Evolutionary conservation across 2,329 filamentous ascomycete genomes (phyloP).

Genomic region (Nemania serpens): DNA sequence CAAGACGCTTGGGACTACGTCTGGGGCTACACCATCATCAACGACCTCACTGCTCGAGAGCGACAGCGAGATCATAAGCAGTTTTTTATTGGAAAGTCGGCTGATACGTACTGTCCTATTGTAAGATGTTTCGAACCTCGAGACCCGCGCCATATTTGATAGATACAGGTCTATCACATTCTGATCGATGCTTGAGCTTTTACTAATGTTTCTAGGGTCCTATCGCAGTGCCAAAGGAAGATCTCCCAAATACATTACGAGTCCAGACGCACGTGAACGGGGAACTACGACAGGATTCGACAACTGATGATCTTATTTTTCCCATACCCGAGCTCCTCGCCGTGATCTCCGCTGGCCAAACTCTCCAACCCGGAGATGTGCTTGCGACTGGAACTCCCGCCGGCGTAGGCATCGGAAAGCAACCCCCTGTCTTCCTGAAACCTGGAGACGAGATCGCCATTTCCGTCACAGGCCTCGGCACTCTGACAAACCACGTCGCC

Average conservation of each 20-base stretch:
- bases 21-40: constrained; percentile 27
- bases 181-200: not conserved
- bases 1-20: constrained; percentile 22
- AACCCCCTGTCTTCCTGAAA: constrained; percentile 22
- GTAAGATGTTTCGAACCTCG: not conserved
- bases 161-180: not conserved
- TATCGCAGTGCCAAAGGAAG: constrained; percentile 24
- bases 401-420: constrained; percentile 24
- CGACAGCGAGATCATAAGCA: constrained; percentile 27
- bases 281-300: constrained; percentile 21
- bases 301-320: constrained; percentile 22
- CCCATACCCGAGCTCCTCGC: constrained; percentile 20
- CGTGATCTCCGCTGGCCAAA: constrained; percentile 19
- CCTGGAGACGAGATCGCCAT: constrained; percentile 22
- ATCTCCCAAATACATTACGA: constrained; percentile 13
- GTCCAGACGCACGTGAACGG: constrained; percentile 24
- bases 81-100: constrained; percentile 26
- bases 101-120: constrained; percentile 27
- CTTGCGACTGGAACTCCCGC: constrained; percentile 25
- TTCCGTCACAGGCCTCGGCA: constrained; percentile 23
- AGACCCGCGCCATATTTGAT: not conserved
- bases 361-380: constrained; percentile 22
- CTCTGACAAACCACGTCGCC: constrained; percentile 19
- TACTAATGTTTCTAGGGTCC: constrained; percentile 16
- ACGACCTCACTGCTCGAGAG: constrained; percentile 25